Evolutionary conservation across 192 early-diverging fungal genomes (phyloP).

Genomic region (Cetraspora pellucida): DNA sequence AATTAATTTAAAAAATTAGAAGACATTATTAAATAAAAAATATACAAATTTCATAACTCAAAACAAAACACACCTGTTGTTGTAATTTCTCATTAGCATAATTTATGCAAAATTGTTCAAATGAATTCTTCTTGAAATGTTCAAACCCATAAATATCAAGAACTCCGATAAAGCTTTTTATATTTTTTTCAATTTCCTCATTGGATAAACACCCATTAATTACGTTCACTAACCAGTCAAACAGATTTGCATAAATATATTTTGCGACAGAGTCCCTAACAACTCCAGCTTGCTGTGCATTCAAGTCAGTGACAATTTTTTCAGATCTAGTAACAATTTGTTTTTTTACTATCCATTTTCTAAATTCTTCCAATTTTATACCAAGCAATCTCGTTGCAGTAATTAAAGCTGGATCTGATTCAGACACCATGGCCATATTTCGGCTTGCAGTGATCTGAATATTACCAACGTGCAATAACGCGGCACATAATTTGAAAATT

Average conservation of each 20-base stretch:
- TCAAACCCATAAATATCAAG: constrained; percentile 99
- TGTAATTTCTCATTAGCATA: constrained; percentile 98
- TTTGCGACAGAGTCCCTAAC: constrained; percentile 95
- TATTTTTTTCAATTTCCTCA: constrained; percentile 47
- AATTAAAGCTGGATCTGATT: constrained; percentile 73
- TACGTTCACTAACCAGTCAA: constrained; percentile 93
- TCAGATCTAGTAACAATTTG: constrained; percentile 90
- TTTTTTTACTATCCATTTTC: constrained; percentile 93
- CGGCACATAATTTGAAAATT: constrained; percentile 90
- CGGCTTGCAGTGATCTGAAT: constrained; percentile 78
- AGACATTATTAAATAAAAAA: too few relatives aligned
- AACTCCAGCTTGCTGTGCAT: constrained; percentile 68
- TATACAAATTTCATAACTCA: neutral
- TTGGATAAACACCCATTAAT: constrained; percentile 83
- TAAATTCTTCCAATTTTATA: constrained; percentile 78
- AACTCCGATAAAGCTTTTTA: constrained; percentile 88
- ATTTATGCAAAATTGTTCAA: constrained; percentile 99
- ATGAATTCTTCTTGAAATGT: constrained; percentile 99
- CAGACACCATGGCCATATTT: constrained; percentile 70
- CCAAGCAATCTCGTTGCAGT: constrained; percentile 76
- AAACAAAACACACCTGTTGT: constrained; percentile 69
- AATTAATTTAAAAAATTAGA: too few relatives aligned
- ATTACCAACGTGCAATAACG: constrained; percentile 94
- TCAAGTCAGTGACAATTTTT: constrained; percentile 86
- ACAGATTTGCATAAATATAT: constrained; percentile 93